These are phyloP conservation scores for Phycomyces blakesleeanus DNA, from an alignment of 192 early-diverging fungal genomes.

Conservation along the genomic window DNA sequence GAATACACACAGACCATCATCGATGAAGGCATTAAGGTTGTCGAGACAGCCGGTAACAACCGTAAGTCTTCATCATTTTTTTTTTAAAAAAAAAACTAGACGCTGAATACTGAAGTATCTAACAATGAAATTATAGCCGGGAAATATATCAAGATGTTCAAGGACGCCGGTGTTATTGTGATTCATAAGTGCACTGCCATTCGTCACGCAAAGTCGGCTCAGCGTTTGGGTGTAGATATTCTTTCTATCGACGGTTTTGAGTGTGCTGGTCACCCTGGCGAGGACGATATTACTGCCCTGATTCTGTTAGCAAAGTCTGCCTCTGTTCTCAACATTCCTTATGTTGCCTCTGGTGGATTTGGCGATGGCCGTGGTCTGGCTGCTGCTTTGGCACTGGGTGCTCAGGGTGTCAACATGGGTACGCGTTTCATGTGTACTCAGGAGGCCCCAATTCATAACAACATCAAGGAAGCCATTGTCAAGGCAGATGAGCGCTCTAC, in stretches of 20 bases:
- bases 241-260: constrained; percentile 81
- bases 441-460: constrained; percentile 68
- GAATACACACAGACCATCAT: constrained; percentile 71
- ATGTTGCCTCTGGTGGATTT: constrained; percentile 75
- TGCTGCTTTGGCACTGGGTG: constrained; percentile 52
- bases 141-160: constrained; percentile 68
- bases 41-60: constrained; percentile 85
- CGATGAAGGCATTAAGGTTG: constrained; percentile 73
- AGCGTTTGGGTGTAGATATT: constrained; percentile 63
- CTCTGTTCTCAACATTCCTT: constrained; percentile 63
- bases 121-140: too few species aligned
- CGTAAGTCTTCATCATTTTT: constrained; percentile 39
- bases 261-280: constrained; percentile 83
- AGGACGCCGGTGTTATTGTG: constrained; percentile 63
- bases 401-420: constrained; percentile 75
- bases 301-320: constrained; percentile 73
- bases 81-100: constrained; percentile 7
- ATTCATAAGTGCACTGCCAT: constrained; percentile 82
- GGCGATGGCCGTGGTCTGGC: constrained; percentile 76
- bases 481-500: constrained; percentile 62
- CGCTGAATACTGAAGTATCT: constrained; percentile 6
- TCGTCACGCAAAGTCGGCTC: constrained; percentile 65
- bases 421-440: constrained; percentile 83
- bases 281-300: constrained; percentile 72
- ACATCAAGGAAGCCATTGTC: constrained; percentile 74